A percentile compares a stretch with the other conserved stretches of the same genome.
These are phyloP conservation scores for Ogataea neopini DNA, from an alignment of 805 yeast species.

Conservation along the genomic window DNA sequence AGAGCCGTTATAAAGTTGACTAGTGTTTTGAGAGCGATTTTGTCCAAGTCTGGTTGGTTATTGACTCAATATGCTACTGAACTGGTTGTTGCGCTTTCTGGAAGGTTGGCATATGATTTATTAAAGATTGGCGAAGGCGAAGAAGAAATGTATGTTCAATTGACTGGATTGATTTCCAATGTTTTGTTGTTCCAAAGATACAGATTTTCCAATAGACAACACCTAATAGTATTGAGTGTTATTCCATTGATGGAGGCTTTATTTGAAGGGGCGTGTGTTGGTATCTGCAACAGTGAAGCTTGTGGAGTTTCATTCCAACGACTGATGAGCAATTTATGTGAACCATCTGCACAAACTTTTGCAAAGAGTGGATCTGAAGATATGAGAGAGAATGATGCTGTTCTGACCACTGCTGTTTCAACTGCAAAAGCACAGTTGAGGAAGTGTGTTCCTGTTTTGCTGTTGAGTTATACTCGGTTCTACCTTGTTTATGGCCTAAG, in stretches of 20 bases:
- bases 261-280: conserved; percentile 23
- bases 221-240: conserved; percentile 54
- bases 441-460: conserved; percentile 57
- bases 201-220: conserved; percentile 72
- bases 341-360: conserved; percentile 50
- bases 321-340: conserved; percentile 67
- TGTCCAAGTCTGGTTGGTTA: conserved; percentile 55
- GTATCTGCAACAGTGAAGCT: conserved; percentile 22
- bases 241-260: conserved; percentile 52
- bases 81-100: conserved; percentile 33
- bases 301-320: conserved; percentile 57
- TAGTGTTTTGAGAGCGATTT: conserved; percentile 39
- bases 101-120: conserved; percentile 13
- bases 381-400: conserved; percentile 20
- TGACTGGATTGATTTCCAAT: conserved; percentile 52
- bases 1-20: conserved; percentile 22
- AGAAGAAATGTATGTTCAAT: conserved; percentile 35
- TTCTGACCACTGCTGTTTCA: conserved; percentile 55
- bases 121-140: conserved; percentile 5
- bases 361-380: conserved; percentile 26
- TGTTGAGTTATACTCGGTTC: conserved; percentile 57
- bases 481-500: conserved; percentile 53
- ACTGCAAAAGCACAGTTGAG: conserved; percentile 61
- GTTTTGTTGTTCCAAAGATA: conserved; percentile 67
- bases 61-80: conserved; percentile 71